These are phyloP conservation scores for Neonectria ditissima DNA, from an alignment of 2,329 filamentous ascomycete species.

Conservation along the genomic window DNA sequence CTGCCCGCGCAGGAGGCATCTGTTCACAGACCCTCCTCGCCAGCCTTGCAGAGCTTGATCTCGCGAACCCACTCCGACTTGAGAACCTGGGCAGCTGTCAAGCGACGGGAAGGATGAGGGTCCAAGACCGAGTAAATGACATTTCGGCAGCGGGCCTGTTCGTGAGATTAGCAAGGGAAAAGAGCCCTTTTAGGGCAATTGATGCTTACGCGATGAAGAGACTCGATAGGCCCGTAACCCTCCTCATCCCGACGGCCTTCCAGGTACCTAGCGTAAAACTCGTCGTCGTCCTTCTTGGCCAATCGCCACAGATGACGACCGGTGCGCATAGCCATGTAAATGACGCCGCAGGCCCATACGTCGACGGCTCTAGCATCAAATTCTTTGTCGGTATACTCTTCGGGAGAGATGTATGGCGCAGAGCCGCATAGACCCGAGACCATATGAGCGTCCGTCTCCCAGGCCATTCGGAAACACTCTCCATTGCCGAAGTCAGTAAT, in stretches of 20 bases:
- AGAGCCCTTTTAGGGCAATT: not conserved
- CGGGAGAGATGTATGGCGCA: constrained; percentile 95
- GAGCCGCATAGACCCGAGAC: constrained; percentile 96
- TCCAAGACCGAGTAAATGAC: constrained; percentile 99
- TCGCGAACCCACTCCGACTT: constrained; percentile 99
- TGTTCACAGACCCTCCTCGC: constrained; percentile 87
- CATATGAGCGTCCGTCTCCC: constrained; percentile 99
- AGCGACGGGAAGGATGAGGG: constrained; percentile 89
- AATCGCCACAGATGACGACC: constrained; percentile 95
- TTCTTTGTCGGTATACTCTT: constrained; percentile 95
- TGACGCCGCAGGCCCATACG: constrained; percentile 97
- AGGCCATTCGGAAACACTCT: constrained; percentile 99
- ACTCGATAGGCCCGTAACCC: constrained; percentile 96
- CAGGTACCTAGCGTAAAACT: constrained; percentile 95
- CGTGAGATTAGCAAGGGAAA: constrained; percentile 28
- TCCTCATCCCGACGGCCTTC: constrained; percentile 93
- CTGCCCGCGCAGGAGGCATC: not conserved
- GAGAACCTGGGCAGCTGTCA: constrained; percentile 95
- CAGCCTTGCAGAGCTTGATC: constrained; percentile 96
- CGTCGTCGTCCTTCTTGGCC: constrained; percentile 96
- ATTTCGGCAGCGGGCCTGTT: constrained; percentile 92
- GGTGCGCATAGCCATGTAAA: constrained; percentile 99
- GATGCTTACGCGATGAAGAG: constrained; percentile 85
- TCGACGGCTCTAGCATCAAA: constrained; percentile 98
- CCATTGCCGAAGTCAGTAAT: constrained; percentile 99